These are phyloP conservation scores for Xylariomycetidae sp. DNA, from an alignment of 2,329 filamentous ascomycete species.

Conservation along the genomic window DNA sequence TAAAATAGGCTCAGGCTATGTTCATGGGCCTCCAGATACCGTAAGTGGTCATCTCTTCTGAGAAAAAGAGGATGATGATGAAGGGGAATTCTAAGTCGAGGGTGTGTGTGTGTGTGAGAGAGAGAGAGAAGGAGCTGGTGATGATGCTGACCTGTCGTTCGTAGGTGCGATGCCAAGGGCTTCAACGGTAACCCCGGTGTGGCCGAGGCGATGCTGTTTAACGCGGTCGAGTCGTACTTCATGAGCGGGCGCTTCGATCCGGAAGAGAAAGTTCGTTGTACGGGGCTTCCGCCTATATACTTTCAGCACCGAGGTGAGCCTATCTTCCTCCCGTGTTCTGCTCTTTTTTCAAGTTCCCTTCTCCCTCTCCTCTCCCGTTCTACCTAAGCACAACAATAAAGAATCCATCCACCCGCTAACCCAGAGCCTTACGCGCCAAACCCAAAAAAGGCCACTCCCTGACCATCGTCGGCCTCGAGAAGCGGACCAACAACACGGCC, in stretches of 20 bases:
- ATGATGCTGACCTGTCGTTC: too few relatives aligned
- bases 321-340: too few relatives aligned
- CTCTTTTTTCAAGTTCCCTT: too few relatives aligned
- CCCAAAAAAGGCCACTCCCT: slow-evolving; percentile 89
- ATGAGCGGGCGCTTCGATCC: slow-evolving; percentile 44
- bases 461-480: slow-evolving; percentile 83
- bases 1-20: slow-evolving; percentile 74
- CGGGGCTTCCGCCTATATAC: slow-evolving; percentile 77
- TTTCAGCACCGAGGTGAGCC: slow-evolving; percentile 71
- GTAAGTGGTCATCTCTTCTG: slow-evolving; percentile 35
- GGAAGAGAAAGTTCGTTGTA: slow-evolving; percentile 62
- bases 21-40: slow-evolving; percentile 65
- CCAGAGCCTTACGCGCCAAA: too few relatives aligned
- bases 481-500: slow-evolving; percentile 54
- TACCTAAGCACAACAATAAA: too few relatives aligned
- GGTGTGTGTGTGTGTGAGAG: too few relatives aligned
- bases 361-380: too few relatives aligned
- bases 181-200: slow-evolving; percentile 46
- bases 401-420: too few relatives aligned
- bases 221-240: slow-evolving; percentile 73
- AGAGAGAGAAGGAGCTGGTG: too few relatives aligned
- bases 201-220: slow-evolving; percentile 55
- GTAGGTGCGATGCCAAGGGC: slow-evolving; percentile 59
- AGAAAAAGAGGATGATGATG: too few relatives aligned
- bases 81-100: too few relatives aligned